Base-by-base conservation (phyloP, 192 early-diverging fungal genomes). In the Backusella tarrabulga region DNA sequence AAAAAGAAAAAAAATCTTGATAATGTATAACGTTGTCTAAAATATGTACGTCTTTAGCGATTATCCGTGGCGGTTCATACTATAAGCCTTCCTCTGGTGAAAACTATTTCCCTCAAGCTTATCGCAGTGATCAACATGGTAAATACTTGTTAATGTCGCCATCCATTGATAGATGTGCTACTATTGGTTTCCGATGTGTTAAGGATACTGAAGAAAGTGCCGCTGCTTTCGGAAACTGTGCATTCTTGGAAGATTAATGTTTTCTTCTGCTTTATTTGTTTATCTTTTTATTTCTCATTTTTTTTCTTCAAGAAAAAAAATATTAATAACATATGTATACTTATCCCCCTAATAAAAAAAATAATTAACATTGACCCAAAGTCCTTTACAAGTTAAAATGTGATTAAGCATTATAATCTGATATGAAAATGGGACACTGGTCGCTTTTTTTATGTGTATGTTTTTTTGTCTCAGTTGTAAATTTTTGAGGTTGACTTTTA, bases 171-270 rank as follows among this genome's bases (percentile, higher is more conserved):
- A 42, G 76, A 34, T 71, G 63, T 34, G 76, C 68, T 38, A 70
- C 76, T 8, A 77, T 77, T 54, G 76, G 76, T 21, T 77, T 77
- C 76, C 76, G 76, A 7, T 77, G 76, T 71, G 76, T 77, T 3
- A 77, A 69, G n/a, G 76, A 77, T 56, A 77, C 76, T 0, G 68
- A 50, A 32, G 76, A 69, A 15, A 77, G 76, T 71, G 76, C 76
- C 56, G 68, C 76, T 71, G 68, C 35, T 29, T 70, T 50, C 36
- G 76, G 76, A 38, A 77, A 77, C 38, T 77, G 76, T 71, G 34
- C 76, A 34, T 77, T 72, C 26, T 63, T 63, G 11, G 56, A 63
- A 14, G 40, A 41, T 14, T 26, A 34, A 50, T 3, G 8, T n/a
- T 9, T 56, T 56, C n/a, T 56, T 56, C 8, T 26, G 19, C 2